Conservation (phyloP, 2,329 filamentous ascomycete species). For the Epichloe bromicola region DNA sequence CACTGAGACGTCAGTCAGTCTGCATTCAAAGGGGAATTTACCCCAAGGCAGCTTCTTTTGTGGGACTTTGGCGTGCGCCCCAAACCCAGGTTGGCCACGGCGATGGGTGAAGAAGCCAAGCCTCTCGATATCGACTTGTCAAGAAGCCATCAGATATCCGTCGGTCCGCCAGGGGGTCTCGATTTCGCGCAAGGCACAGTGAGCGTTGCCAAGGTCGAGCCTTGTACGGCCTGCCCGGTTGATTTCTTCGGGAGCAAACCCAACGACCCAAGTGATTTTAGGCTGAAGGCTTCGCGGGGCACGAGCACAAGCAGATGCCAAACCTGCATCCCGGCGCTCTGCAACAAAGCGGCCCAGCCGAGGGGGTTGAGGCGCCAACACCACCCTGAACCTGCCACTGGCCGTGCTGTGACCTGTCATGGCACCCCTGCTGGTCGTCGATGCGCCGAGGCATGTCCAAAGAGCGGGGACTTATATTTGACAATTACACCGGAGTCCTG, state of each 20-base stretch:
- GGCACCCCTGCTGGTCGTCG: constrained; percentile 1
- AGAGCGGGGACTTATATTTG: neutral
- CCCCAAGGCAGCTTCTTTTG: neutral
- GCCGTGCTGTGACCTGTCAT: constrained; percentile 1
- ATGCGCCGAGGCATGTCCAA: neutral
- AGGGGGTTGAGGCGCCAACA: neutral
- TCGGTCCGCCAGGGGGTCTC: neutral
- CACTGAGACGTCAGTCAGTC: neutral
- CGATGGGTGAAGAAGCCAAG: constrained; percentile 4
- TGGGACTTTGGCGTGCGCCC: constrained; percentile 6
- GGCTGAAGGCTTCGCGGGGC: neutral
- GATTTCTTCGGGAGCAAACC: neutral
- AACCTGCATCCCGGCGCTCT: constrained; percentile 2
- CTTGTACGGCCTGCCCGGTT: neutral
- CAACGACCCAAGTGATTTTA: neutral
- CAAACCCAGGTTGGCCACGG: constrained; percentile 1
- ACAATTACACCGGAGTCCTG: neutral
- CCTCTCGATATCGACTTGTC: neutral
- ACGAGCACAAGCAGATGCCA: constrained; percentile 1
- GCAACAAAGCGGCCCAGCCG: neutral
- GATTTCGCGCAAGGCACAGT: neutral
- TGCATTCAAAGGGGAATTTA: constrained; percentile 1
- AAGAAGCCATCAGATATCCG: neutral
- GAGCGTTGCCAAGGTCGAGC: too few relatives aligned
- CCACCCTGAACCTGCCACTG: neutral